A percentile compares a stretch with the other conserved stretches of the same genome.
These are phyloP conservation scores for Cladosporium halotolerans DNA, from an alignment of 2,329 filamentous ascomycete species.

Conservation along the genomic window DNA sequence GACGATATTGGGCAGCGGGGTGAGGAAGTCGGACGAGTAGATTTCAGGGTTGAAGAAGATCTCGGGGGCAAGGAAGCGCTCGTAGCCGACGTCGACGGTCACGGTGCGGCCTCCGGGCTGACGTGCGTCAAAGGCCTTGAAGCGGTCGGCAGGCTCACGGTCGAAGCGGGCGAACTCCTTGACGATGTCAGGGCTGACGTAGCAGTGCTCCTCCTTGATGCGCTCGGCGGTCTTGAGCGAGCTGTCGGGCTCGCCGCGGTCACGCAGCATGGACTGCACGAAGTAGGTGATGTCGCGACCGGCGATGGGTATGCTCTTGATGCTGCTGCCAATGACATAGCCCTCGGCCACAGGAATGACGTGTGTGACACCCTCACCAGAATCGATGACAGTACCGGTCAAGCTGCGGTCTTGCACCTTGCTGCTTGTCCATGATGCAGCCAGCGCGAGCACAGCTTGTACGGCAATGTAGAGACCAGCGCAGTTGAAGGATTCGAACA, in stretches of 20 bases:
- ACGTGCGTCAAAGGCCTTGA: slow-evolving; percentile 81
- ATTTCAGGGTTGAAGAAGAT: slow-evolving; percentile 99
- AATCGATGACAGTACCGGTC: slow-evolving; percentile 97
- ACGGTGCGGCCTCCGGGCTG: slow-evolving; percentile 81
- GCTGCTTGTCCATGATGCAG: slow-evolving; percentile 96
- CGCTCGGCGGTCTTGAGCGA: slow-evolving; percentile 95
- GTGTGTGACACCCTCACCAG: slow-evolving; percentile 96
- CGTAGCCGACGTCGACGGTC: slow-evolving; percentile 89
- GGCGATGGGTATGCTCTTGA: slow-evolving; percentile 97
- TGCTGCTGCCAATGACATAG: slow-evolving; percentile 97
- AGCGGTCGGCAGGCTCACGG: slow-evolving; percentile 75
- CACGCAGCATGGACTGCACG: slow-evolving; percentile 89
- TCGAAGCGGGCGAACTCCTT: slow-evolving; percentile 97
- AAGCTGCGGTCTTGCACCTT: slow-evolving; percentile 95
- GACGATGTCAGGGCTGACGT: slow-evolving; percentile 96
- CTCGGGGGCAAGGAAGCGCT: slow-evolving; percentile 94
- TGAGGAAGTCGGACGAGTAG: slow-evolving; percentile 97
- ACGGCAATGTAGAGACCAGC: slow-evolving; percentile 98
- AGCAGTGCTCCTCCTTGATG: slow-evolving; percentile 98
- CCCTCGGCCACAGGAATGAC: slow-evolving; percentile 98
- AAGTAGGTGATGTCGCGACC: slow-evolving; percentile 99
- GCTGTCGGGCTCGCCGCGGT: slow-evolving; percentile 93
- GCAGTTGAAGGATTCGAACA: slow-evolving; percentile 99
- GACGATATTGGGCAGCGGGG: slow-evolving; percentile 86
- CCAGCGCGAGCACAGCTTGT: slow-evolving; percentile 90